These are phyloP conservation scores for Plasmodium yoelii DNA, from an alignment of 169 alveolate genomes.

Conservation along the genomic window DNA sequence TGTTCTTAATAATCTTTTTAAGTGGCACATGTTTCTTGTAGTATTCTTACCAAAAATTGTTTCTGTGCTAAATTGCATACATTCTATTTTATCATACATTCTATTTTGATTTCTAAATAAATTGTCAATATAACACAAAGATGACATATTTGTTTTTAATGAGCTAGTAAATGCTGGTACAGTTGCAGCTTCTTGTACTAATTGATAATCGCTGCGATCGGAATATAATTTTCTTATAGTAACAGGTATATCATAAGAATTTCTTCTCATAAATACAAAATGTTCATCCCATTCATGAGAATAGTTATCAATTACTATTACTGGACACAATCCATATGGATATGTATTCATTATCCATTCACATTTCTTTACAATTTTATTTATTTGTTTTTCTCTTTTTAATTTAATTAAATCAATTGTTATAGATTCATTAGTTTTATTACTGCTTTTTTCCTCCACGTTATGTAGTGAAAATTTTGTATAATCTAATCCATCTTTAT, in stretches of 20 bases:
- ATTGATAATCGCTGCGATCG: conserved; percentile 65
- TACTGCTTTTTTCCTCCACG: conserved; percentile 20
- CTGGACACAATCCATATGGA: conserved; percentile 71
- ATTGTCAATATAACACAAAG: conserved; percentile 62
- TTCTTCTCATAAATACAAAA: conserved; percentile 75
- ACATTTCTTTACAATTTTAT: conserved; percentile 69
- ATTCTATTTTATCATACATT: conserved; percentile 59
- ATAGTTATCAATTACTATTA: conserved; percentile 26
- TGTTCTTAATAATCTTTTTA: conserved; percentile 71
- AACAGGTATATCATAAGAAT: conserved; percentile 72
- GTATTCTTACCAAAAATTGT: conserved; percentile 61
- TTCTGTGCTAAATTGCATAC: conserved; percentile 73
- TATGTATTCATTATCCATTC: conserved; percentile 74
- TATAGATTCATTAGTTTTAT: conserved; percentile 23
- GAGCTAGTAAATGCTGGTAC: conserved; percentile 62
- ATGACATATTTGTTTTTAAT: conserved; percentile 54
- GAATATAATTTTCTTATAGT: conserved; percentile 72
- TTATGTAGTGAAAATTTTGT: conserved; percentile 17
- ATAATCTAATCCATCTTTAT: conserved; percentile 36
- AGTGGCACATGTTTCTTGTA: conserved; percentile 53
- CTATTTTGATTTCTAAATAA: conserved; percentile 36
- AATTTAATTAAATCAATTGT: conserved; percentile 54
- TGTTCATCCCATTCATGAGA: conserved; percentile 77
- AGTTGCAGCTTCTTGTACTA: conserved; percentile 69
- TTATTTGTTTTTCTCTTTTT: conserved; percentile 69